Evolutionary conservation across 768 basidiomycete species (phyloP), one percentile per base, ranked within the genome.

Genomic region (Lactarius indigo): DNA sequence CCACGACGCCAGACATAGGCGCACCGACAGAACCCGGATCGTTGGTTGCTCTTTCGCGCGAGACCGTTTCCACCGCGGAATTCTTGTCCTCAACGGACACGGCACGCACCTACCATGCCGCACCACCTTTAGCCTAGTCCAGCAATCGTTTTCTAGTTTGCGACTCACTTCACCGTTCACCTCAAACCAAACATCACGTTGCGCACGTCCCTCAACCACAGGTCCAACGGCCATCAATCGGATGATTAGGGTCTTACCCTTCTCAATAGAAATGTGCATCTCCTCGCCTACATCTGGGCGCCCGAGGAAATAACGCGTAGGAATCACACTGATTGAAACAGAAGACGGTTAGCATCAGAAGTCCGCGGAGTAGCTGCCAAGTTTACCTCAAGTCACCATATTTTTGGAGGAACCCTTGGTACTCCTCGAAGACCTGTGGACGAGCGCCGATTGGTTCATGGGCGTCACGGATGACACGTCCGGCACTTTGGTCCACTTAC

Each of bases 1-100:
- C 92, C 63, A 98, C 95, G 59, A 98, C 96, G 77, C 96, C 97
- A 64, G 93, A 94, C 94, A 97, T 96, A 3, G 95, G 93, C 59
- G 94, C 94, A 63, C 96, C 97, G 69, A 98, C 90, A n/a, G 92
- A 95, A 70, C 97, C 96, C 66, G 96, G 96, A 75, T 96, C 96
- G 70, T 81, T 81, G 13, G 92, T 90, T 13, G 97, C 94, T 84
- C 89, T 96, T 85, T 99, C 97, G 75, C 97, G 86, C 70, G 91
- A 89, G 65, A 97, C 84, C 55, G 92, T 93, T 76, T 98, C 95
- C 66, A 98, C 93, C 8, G 97, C 97, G 37, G 96, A 98, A 75
- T 92, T 96, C 78, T 92, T 92, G 82, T 99, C 97, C 74, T 97
- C 94, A 54, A 99, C 92, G 60, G 93, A 82, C 52, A 98, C 94